phyloP scores from a whole-genome alignment of 345 rosid genomes.

The Pistacia atlantica region DNA sequence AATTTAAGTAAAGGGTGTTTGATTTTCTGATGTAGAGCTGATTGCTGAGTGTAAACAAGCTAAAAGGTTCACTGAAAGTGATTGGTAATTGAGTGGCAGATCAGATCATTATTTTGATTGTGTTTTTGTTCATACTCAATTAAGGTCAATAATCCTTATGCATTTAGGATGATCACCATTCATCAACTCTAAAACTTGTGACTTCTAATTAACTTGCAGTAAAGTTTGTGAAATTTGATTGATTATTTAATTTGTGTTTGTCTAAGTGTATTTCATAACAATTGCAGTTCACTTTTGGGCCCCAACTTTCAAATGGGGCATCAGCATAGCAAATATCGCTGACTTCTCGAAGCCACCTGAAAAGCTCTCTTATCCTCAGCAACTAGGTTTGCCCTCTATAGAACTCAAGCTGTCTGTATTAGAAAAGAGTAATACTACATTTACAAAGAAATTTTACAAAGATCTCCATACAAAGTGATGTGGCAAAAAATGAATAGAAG shows the following conservation, averaged over 20 bases:
- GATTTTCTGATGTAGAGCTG: not conserved
- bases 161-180: not conserved
- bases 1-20: not conserved
- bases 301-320: conserved; percentile 57
- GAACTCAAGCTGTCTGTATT: not conserved
- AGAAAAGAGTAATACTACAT: not conserved
- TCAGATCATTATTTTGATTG: not conserved
- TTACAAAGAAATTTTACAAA: too few relatives aligned
- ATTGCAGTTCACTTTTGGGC: conserved; percentile 53
- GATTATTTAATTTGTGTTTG: too few relatives aligned
- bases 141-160: not conserved
- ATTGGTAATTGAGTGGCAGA: not conserved
- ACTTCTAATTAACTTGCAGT: not conserved
- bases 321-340: conserved; percentile 53
- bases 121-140: not conserved
- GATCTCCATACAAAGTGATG: too few relatives aligned
- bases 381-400: conserved; percentile 27
- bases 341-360: conserved; percentile 57
- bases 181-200: too few relatives aligned
- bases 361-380: conserved; percentile 51
- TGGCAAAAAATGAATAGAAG: too few relatives aligned
- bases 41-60: not conserved
- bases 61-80: too few relatives aligned
- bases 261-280: too few relatives aligned
- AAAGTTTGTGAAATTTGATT: not conserved